These are phyloP conservation scores for Candida glucosophila DNA, from an alignment of 1,139 yeast genomes.

Conservation along the genomic window DNA sequence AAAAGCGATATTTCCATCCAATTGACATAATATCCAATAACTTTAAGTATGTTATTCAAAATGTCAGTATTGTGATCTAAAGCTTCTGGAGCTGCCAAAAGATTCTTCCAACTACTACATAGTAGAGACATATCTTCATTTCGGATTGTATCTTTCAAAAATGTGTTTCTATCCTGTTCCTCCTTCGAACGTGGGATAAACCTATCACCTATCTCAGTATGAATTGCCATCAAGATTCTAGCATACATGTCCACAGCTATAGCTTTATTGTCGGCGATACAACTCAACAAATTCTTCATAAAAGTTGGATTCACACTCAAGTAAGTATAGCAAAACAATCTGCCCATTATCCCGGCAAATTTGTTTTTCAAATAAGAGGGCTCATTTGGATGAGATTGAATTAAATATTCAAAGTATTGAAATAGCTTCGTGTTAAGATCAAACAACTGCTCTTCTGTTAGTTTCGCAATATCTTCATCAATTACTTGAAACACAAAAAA, in stretches of 20 bases:
- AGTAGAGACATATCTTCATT: conserved; percentile 63
- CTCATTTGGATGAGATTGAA: conserved; percentile 31
- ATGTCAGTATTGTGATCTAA: conserved; percentile 30
- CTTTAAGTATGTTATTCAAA: conserved; percentile 50
- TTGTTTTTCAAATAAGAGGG: conserved; percentile 69
- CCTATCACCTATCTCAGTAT: conserved; percentile 90
- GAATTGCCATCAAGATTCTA: conserved; percentile 66
- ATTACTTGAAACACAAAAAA: conserved; percentile 81
- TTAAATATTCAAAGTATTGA: conserved; percentile 24
- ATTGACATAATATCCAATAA: conserved; percentile 79
- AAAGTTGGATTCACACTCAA: conserved; percentile 55
- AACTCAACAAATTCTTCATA: conserved; percentile 52
- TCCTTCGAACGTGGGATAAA: conserved; percentile 62
- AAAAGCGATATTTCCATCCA: conserved; percentile 92
- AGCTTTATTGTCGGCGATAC: conserved; percentile 22
- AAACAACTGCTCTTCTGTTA: conserved; percentile 39
- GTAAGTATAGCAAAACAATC: conserved; percentile 63
- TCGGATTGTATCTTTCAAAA: conserved; percentile 76
- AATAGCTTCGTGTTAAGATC: conserved; percentile 34
- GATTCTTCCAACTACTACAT: conserved; percentile 60
- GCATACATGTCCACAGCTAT: conserved; percentile 69
- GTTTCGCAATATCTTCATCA: conserved; percentile 49
- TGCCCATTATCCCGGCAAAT: conserved; percentile 64
- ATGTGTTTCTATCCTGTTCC: conserved; percentile 55
- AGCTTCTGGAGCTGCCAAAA: conserved; percentile 28